Conservation (phyloP, 2,329 filamentous ascomycete genomes). For the Trichothecium roseum region DNA sequence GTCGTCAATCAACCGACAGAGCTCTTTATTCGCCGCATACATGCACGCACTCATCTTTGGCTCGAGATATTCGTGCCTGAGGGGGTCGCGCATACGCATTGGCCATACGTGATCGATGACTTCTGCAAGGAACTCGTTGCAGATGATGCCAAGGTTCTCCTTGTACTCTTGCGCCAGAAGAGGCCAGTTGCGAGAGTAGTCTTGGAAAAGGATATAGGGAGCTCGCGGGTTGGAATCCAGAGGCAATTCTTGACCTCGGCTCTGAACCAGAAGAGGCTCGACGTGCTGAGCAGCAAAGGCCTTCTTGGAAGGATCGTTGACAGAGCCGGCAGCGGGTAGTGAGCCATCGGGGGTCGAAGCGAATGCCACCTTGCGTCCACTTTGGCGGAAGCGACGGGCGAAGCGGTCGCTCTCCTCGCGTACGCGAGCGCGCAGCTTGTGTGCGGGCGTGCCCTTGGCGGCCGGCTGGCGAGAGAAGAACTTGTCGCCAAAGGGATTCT, state of each 20-base stretch:
- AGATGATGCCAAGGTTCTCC: slow-evolving; percentile 42
- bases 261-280: slow-evolving; percentile 36
- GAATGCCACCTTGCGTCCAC: slow-evolving; percentile 39
- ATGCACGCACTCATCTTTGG: slow-evolving; percentile 35
- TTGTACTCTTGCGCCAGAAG: slow-evolving; percentile 42
- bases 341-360: slow-evolving; percentile 7
- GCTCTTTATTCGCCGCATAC: slow-evolving; percentile 34
- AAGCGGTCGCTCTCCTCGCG: slow-evolving; percentile 42
- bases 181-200: slow-evolving; percentile 42
- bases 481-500: slow-evolving; percentile 39
- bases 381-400: slow-evolving; percentile 34
- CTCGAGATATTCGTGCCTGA: slow-evolving; percentile 38
- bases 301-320: slow-evolving; percentile 29
- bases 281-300: slow-evolving; percentile 38
- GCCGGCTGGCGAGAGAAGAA: slow-evolving; percentile 40
- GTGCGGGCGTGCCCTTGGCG: slow-evolving; percentile 38
- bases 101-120: slow-evolving; percentile 41
- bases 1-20: slow-evolving; percentile 34
- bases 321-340: slow-evolving; percentile 18
- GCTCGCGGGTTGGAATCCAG: slow-evolving; percentile 42
- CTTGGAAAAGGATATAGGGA: slow-evolving; percentile 43
- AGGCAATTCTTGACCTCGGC: slow-evolving; percentile 40
- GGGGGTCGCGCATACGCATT: slow-evolving; percentile 37
- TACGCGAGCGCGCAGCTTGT: slow-evolving; percentile 39
- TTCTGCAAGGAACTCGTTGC: slow-evolving; percentile 41